These are phyloP conservation scores for Cymodocea nodosa DNA, from an alignment of 116 monocot species.

Conservation along the genomic window DNA sequence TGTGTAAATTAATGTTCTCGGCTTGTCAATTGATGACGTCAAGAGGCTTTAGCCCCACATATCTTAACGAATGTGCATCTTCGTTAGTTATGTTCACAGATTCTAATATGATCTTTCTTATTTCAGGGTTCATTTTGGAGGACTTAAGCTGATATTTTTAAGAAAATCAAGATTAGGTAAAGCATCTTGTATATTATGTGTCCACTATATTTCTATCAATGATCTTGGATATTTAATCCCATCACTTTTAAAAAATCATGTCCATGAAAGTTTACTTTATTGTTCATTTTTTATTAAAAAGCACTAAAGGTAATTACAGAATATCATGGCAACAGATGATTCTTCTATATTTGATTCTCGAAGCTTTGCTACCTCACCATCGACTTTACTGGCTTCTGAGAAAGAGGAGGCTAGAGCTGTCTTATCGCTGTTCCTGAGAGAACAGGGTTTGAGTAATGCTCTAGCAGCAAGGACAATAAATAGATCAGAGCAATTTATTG, in stretches of 20 bases:
- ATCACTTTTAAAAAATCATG: neutral
- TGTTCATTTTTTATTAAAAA: neutral
- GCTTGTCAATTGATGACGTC: neutral
- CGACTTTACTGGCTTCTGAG: slow-evolving; percentile 66
- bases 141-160: slow-evolving; percentile 16
- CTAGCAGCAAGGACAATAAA: slow-evolving; percentile 76
- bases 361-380: slow-evolving; percentile 33
- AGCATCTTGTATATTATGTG: slow-evolving; percentile 2
- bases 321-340: slow-evolving; percentile 32
- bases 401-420: slow-evolving; percentile 97
- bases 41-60: neutral
- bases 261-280: neutral
- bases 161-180: slow-evolving; percentile 54
- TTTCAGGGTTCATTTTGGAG: slow-evolving; percentile 28
- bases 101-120: slow-evolving; percentile 5
- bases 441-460: slow-evolving; percentile 77
- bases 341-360: slow-evolving; percentile 16
- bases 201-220: neutral
- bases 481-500: slow-evolving; percentile 75
- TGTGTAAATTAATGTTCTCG: neutral
- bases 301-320: neutral
- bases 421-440: slow-evolving; percentile 62
- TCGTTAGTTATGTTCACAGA: neutral
- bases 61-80: neutral
- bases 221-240: too few relatives aligned